Percentiles rank a stretch among this genome's conserved stretches.
These are phyloP conservation scores for Camelina laxa DNA, from an alignment of 345 rosid genomes.

Conservation along the genomic window DNA sequence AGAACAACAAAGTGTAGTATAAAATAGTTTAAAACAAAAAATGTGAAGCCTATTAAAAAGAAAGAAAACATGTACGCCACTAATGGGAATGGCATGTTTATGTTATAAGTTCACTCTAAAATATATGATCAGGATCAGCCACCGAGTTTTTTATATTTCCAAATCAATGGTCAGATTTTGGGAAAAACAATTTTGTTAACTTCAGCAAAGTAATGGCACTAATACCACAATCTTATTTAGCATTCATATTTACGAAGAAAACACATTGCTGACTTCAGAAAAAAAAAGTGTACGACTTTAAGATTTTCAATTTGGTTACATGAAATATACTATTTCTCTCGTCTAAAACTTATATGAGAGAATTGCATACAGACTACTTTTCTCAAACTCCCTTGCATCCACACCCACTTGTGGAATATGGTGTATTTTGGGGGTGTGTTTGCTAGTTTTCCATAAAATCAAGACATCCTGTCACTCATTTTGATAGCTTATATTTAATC, in stretches of 20 bases:
- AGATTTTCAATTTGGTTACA: neutral
- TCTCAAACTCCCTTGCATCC: too few relatives aligned
- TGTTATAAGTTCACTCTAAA: neutral
- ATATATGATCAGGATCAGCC: neutral
- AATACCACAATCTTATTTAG: too few relatives aligned
- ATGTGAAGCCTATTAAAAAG: constrained; percentile 13
- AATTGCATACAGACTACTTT: too few relatives aligned
- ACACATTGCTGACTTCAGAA: neutral
- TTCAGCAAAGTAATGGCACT: neutral
- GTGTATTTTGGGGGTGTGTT: too few relatives aligned
- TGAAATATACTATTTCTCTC: neutral
- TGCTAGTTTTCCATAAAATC: too few relatives aligned
- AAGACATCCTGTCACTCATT: too few relatives aligned
- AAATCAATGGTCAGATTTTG: neutral
- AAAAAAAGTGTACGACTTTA: neutral
- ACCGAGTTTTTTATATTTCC: neutral
- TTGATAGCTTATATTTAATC: too few relatives aligned
- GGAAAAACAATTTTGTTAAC: neutral
- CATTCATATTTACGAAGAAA: too few relatives aligned
- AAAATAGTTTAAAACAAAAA: neutral
- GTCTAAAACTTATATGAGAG: too few relatives aligned
- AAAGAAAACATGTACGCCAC: constrained; percentile 12
- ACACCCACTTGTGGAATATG: too few relatives aligned
- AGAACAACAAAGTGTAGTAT: neutral
- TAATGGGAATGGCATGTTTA: neutral